Evolutionary conservation across 768 basidiomycete genomes (phyloP).

Genomic region (Phlebiopsis flavidoalba): DNA sequence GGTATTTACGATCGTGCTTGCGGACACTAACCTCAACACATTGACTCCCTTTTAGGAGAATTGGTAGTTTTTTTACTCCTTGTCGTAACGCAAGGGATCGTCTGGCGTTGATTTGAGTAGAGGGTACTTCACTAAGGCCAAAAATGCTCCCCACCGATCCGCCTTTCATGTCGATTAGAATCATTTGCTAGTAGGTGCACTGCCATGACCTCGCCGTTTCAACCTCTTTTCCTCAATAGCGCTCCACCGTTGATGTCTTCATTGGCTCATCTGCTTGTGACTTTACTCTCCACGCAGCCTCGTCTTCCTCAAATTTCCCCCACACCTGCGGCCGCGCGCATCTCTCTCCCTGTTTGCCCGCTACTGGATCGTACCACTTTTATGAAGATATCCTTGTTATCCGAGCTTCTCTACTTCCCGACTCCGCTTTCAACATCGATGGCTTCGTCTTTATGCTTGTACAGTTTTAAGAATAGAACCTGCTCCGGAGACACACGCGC

Average conservation of each 20-base stretch:
- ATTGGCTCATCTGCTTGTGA: constrained; percentile 18
- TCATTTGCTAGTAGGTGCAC: constrained; percentile 62
- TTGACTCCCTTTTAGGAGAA: constrained; percentile 81
- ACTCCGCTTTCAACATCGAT: constrained; percentile 64
- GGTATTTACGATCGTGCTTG: neutral
- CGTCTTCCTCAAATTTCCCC: constrained; percentile 50
- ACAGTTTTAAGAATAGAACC: constrained; percentile 77
- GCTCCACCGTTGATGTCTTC: no score
- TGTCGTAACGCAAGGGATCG: constrained; percentile 73
- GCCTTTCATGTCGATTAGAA: constrained; percentile 78
- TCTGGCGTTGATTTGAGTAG: constrained; percentile 33
- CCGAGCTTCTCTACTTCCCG: constrained; percentile 66
- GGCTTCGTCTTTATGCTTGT: constrained; percentile 69
- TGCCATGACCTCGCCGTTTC: constrained; percentile 46
- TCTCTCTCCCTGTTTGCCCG: constrained; percentile 80
- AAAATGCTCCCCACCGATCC: constrained; percentile 42
- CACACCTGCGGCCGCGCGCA: constrained; percentile 56
- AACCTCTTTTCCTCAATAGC: constrained; percentile 28
- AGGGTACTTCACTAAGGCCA: neutral
- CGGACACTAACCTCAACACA: constrained; percentile 55
- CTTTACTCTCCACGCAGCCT: constrained; percentile 30
- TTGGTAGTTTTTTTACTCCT: constrained; percentile 64
- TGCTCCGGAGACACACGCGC: constrained; percentile 50
- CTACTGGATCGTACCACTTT: constrained; percentile 88
- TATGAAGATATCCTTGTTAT: constrained; percentile 84